Base-by-base conservation (phyloP, 148 eudicot species). In the Chenopodium formosanum region DNA sequence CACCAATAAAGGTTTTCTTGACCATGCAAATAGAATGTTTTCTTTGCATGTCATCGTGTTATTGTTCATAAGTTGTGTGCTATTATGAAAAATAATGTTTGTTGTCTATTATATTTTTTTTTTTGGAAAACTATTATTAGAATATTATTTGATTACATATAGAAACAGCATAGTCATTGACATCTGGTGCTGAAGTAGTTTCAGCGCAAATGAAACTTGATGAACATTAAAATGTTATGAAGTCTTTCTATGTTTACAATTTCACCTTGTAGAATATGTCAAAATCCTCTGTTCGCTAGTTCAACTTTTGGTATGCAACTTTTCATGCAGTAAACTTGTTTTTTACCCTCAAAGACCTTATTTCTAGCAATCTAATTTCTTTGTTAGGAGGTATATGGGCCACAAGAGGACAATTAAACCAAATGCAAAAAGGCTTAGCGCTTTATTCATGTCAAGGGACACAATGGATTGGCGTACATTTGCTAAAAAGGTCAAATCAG, bases 321-420 rank as follows among this genome's bases (percentile, higher is more conserved):
- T 0, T 0, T 60, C 20, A 7, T 16, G 32, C 34, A 52, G 14
- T 74, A 13, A 7, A 2, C 31, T 37, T 22, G 19, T 23, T 25
- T 29, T 23, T 23, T 12, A 8, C 67, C 31, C 53, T 37, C 13
- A 1, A 56, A 56, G 29, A 81, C 31, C 75, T 83, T 52, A 83
- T 56, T 13, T 73, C n/a, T 11, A n/a, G 23, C n/a, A 62, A 73
- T 63, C 29, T 34, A 23, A 22, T 20, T 60, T 83, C 74, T 1
- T 74, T 47, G 58, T 64, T 70, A 97, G 99, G 98, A 89, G 99
- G 85, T 97, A 74, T 23, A 89, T 90, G 91, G 99, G 99, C 50
- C 99, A 97, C 84, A 97, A 94, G 79, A 88, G 98, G 80, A 97
- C 99, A 46, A 89, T 97, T 66, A 89, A 94, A 77, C 99, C 99